Percentiles rank a stretch among this genome's conserved stretches.
Evolutionary conservation across 208 protist species (phyloP).

Genomic region (Acanthamoeba sp.): DNA sequence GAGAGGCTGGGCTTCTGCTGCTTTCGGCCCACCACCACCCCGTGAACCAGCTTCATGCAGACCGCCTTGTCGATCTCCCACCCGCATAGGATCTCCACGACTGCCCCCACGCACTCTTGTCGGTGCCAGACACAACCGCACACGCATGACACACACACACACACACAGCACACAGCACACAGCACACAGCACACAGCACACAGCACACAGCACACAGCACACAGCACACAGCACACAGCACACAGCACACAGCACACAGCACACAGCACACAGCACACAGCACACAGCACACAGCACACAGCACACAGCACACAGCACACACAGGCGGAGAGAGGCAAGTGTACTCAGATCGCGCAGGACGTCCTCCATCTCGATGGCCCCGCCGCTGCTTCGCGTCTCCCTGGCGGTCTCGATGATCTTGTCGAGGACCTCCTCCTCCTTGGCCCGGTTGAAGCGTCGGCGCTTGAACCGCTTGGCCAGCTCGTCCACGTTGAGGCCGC

Average conservation of each 20-base stretch:
- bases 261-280: no score
- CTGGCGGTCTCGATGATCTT: background rate
- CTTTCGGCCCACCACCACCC: background rate
- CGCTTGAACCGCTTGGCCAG: conserved; percentile 64
- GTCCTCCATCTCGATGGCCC: background rate
- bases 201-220: no score
- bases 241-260: no score
- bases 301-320: background rate
- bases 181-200: no score
- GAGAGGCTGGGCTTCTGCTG: background rate
- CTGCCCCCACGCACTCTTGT: background rate
- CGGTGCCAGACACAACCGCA: background rate
- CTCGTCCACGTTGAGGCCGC: conserved; percentile 35
- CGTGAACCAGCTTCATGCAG: background rate
- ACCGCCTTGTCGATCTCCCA: conserved; percentile 29
- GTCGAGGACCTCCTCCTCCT: conserved; percentile 63
- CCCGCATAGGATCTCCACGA: conserved; percentile 21
- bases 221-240: background rate
- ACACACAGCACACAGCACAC: no score
- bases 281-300: no score
- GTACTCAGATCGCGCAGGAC: conserved; percentile 5
- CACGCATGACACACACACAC: no score
- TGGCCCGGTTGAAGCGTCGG: conserved; percentile 54
- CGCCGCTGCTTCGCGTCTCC: background rate
- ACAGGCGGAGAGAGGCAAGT: no score